Conservation (phyloP, 1,284 basidiomycete genomes). For the Rhodotorula sp. region DNA sequence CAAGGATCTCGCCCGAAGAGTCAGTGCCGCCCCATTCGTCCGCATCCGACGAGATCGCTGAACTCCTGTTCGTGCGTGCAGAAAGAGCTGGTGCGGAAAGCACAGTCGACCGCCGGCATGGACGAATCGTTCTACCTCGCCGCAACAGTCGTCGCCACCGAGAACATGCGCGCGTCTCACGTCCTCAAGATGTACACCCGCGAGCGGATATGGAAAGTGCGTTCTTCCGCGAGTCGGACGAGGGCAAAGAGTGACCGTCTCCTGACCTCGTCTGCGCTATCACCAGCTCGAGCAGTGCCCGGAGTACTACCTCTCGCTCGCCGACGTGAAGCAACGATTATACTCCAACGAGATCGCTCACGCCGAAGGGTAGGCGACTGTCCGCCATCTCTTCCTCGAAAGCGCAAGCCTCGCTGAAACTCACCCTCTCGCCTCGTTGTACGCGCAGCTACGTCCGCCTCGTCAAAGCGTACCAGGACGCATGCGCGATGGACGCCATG, state of each 20-base stretch:
- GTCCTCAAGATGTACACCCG: constrained; percentile 34
- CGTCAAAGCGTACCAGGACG: constrained; percentile 32
- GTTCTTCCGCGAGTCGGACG: neutral
- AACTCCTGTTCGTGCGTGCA: too few species aligned
- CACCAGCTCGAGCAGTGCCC: constrained; percentile 36
- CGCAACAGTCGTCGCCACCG: constrained; percentile 28
- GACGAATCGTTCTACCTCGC: constrained; percentile 34
- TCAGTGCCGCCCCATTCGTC: too few species aligned
- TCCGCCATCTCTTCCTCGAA: neutral
- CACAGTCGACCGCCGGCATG: constrained; percentile 12
- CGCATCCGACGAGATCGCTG: too few species aligned
- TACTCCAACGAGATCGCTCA: constrained; percentile 32
- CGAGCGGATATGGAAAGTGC: constrained; percentile 36
- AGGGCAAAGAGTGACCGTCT: neutral
- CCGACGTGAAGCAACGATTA: constrained; percentile 25
- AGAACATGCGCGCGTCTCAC: constrained; percentile 37
- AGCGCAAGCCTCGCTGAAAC: neutral
- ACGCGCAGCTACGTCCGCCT: constrained; percentile 25
- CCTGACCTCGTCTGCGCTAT: neutral
- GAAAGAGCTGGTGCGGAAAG: constrained; percentile 31
- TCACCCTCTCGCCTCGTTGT: too few species aligned
- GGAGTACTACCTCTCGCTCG: constrained; percentile 29
- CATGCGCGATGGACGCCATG: constrained; percentile 37
- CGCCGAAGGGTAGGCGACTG: constrained; percentile 27
- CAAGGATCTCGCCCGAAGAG: constrained; percentile 21